Evolutionary conservation across 225 moss, liverwort and hornwort genomes (phyloP).

Genomic region (Straminergon stramineum): DNA sequence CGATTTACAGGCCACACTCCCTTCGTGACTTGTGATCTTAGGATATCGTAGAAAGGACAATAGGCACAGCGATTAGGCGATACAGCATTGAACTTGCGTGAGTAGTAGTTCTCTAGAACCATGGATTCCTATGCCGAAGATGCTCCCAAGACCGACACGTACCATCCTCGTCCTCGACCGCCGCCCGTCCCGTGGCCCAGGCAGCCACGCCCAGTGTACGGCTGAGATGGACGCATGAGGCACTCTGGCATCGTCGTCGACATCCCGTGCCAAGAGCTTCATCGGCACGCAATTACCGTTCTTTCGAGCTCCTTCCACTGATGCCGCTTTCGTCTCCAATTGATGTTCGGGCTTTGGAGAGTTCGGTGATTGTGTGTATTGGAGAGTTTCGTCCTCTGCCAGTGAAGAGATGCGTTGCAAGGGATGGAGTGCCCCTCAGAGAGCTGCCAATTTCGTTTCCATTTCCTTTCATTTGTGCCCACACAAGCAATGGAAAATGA

Average conservation of each 20-base stretch:
- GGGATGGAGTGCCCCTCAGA: background rate
- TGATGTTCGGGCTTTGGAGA: too few species aligned
- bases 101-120: background rate
- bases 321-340: background rate
- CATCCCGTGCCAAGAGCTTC: background rate
- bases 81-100: background rate
- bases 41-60: background rate
- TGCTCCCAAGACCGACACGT: background rate
- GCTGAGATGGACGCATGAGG: background rate
- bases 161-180: background rate
- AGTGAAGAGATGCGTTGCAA: background rate
- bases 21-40: background rate
- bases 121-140: background rate
- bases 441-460: background rate
- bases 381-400: background rate
- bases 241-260: background rate
- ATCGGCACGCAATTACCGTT: background rate
- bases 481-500: background rate
- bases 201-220: background rate
- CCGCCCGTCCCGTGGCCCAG: background rate
- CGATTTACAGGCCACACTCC: background rate
- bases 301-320: background rate
- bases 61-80: background rate
- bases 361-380: background rate
- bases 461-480: background rate